Evolutionary conservation across 192 early-diverging fungal genomes (phyloP).

Genomic region (Jimgerdemannia lactiflua): DNA sequence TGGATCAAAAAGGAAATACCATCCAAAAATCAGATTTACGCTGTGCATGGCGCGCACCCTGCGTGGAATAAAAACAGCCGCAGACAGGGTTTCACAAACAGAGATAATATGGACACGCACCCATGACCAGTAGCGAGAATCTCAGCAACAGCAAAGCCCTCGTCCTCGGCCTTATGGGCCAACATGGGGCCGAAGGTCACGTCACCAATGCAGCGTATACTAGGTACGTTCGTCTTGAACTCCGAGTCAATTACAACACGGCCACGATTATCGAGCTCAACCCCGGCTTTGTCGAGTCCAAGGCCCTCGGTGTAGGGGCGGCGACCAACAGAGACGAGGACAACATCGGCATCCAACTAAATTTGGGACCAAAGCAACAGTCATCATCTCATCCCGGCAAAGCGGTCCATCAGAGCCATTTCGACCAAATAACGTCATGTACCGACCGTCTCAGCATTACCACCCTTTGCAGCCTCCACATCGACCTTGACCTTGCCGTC

Average conservation of each 20-base stretch:
- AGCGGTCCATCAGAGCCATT: constrained; percentile 2
- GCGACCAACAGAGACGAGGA: constrained; percentile 93
- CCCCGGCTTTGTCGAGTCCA: constrained; percentile 88
- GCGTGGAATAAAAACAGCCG: no score
- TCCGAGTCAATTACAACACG: constrained; percentile 83
- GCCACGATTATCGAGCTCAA: constrained; percentile 84
- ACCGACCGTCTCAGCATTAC: constrained; percentile 75
- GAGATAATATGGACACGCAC: no score
- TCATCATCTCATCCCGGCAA: no score
- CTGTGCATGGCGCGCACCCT: no score
- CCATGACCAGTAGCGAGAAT: constrained; percentile 88
- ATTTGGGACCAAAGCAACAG: no score
- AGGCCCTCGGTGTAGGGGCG: constrained; percentile 92
- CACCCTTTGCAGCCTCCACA: constrained; percentile 86
- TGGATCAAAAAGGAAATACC: no score
- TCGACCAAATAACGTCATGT: not conserved
- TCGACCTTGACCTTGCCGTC: constrained; percentile 89
- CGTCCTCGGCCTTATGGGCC: constrained; percentile 99
- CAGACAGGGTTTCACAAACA: no score
- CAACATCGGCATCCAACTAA: constrained; percentile 86
- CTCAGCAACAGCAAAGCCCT: constrained; percentile 95
- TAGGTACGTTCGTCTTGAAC: constrained; percentile 83
- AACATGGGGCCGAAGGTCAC: constrained; percentile 97
- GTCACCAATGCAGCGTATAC: constrained; percentile 96
- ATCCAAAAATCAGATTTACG: no score